Evolutionary conservation across 2,329 filamentous ascomycete species (phyloP).

Genomic region (Hymenoscyphus scutula): DNA sequence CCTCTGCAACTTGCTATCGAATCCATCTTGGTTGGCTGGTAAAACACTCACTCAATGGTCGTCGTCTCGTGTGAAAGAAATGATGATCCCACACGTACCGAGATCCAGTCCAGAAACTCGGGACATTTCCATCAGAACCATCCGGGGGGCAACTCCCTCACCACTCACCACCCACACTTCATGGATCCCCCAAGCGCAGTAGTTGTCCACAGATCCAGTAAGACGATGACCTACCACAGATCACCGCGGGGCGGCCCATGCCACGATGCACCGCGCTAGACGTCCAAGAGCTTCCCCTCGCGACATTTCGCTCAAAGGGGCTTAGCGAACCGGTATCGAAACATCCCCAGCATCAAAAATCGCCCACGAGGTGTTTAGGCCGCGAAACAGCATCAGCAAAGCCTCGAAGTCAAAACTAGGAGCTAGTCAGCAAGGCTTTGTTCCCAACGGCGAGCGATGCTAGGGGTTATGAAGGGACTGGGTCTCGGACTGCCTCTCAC

Average conservation of each 20-base stretch:
- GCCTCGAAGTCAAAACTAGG: neutral
- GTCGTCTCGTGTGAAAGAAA: neutral
- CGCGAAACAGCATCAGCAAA: neutral
- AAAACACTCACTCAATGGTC: neutral
- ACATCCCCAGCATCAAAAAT: neutral
- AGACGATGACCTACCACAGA: neutral
- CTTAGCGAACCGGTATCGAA: neutral
- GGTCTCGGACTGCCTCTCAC: neutral
- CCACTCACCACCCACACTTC: neutral
- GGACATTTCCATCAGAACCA: neutral
- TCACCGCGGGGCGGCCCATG: neutral
- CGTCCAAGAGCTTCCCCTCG: neutral
- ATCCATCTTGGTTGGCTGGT: constrained; percentile 3
- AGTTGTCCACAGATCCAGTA: neutral
- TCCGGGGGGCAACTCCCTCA: neutral
- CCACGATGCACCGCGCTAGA: neutral
- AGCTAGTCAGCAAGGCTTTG: neutral
- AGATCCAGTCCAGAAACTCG: neutral
- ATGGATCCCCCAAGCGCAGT: too few species aligned
- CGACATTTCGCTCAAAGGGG: neutral
- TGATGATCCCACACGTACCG: neutral
- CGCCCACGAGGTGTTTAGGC: neutral
- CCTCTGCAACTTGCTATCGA: neutral
- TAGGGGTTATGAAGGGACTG: too few species aligned
- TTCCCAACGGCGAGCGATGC: too few species aligned